Evolutionary conservation across 1,284 basidiomycete genomes (phyloP).

Genomic region (Ceratobasidium sp.): DNA sequence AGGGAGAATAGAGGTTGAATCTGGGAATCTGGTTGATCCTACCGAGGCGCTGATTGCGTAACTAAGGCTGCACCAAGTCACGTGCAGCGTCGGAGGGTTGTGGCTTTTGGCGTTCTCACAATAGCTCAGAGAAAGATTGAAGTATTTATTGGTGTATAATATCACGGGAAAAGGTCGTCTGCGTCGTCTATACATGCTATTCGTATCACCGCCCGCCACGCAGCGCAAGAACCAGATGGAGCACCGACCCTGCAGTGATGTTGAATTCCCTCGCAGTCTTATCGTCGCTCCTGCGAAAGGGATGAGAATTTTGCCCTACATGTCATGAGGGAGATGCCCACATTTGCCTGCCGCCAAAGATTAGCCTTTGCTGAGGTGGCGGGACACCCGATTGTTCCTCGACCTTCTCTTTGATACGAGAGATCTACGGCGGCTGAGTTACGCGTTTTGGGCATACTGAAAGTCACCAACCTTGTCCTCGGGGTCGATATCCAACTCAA

Average conservation of each 20-base stretch:
- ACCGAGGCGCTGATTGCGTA: not conserved
- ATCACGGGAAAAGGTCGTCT: not conserved
- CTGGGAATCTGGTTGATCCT: slow-evolving; percentile 11
- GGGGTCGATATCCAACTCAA: slow-evolving; percentile 95
- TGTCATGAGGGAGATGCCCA: slow-evolving; percentile 60
- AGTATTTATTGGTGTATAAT: slow-evolving; percentile 6
- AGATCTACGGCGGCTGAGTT: slow-evolving; percentile 69
- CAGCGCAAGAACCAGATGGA: slow-evolving; percentile 92
- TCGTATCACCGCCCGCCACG: slow-evolving; percentile 73
- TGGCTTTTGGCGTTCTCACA: slow-evolving; percentile 8
- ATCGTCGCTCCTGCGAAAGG: slow-evolving; percentile 71
- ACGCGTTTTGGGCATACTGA: slow-evolving; percentile 5
- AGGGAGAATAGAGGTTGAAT: too few species aligned
- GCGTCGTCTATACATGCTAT: not conserved
- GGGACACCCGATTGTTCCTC: slow-evolving; percentile 99
- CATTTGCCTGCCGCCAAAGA: slow-evolving; percentile 96
- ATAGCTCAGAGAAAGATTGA: not conserved
- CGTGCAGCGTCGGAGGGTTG: slow-evolving; percentile 37
- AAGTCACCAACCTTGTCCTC: slow-evolving; percentile 79
- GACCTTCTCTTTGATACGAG: slow-evolving; percentile 97
- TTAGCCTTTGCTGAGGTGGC: slow-evolving; percentile 94
- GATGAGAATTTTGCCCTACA: slow-evolving; percentile 18
- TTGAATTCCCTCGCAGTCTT: slow-evolving; percentile 87
- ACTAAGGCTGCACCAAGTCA: not conserved
- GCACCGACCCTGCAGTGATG: slow-evolving; percentile 82